Evolutionary conservation across 495 filamentous ascomycete genomes (phyloP).

Genomic region (Lindgomyces ingoldianus): DNA sequence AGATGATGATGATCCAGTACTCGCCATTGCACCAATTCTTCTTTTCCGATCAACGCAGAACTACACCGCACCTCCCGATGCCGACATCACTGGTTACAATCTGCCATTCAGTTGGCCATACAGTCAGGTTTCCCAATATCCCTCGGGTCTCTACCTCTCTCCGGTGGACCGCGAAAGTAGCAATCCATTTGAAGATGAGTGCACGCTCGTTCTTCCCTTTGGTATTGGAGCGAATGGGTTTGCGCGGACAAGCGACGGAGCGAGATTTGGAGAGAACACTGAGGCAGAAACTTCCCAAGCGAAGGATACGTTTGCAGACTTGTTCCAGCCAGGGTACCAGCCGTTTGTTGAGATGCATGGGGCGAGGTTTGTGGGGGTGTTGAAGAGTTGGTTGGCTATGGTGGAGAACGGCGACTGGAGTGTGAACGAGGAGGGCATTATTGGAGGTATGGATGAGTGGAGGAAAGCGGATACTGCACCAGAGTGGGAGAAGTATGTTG

Average conservation of each 20-base stretch:
- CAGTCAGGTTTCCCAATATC: background rate
- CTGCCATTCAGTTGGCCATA: background rate
- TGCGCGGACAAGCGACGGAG: background rate
- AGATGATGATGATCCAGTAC: background rate
- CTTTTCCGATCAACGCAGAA: background rate
- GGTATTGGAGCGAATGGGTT: background rate
- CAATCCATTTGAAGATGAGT: background rate
- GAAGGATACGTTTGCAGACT: background rate
- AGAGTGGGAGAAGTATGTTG: background rate
- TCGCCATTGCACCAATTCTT: background rate
- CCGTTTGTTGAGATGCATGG: background rate
- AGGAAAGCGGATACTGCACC: background rate
- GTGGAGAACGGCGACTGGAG: background rate
- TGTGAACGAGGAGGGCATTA: background rate
- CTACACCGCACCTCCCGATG: background rate
- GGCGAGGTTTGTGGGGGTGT: background rate
- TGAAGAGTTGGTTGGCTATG: background rate
- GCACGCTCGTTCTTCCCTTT: background rate
- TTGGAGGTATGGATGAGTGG: constrained; percentile 2
- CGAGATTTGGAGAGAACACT: background rate
- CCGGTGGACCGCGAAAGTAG: background rate
- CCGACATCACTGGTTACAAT: background rate
- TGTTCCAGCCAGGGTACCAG: background rate
- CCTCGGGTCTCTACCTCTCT: background rate
- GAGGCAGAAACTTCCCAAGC: background rate